Base-by-base conservation (phyloP, 345 rosid genomes). In the Toxicodendron radicans region DNA sequence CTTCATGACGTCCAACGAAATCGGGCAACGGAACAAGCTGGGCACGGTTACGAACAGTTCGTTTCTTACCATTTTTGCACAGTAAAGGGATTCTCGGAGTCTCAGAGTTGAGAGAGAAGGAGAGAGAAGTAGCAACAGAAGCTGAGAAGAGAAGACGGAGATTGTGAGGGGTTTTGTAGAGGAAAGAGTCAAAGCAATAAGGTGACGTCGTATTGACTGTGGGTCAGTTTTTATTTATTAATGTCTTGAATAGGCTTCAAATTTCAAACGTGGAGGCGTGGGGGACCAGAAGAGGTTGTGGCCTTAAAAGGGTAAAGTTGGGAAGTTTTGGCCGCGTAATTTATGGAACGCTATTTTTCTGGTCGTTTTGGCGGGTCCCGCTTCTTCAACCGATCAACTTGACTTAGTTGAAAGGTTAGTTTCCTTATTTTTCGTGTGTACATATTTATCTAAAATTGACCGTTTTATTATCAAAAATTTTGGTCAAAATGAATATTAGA, bases 1-100 rank as follows among this genome's bases (percentile, higher is more conserved):
- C 70, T 82, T 82, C 90, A 86, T 86, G 49, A 86, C 86, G 73
- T 86, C 91, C 10, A 83, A 76, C 0, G 90, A 82, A 27, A 87
- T 85, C 57, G 88, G 91, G 45, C 91, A 87, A 30, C 84, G 78
- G 84, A 87, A 87, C 35, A 83, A 61, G 64, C 75, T 80, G 54
- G 88, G 91, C 30, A 87, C 83, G 14, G 80, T 85, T 51, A 87
- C 63, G 80, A 66, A 80, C 68, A 85, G 76, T 73, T 80, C 85
- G 30, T 83, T 78, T 64, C 85, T 68, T 49, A n/a, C 82, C 85
- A 79, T 81, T 1, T 30, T 60, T 35, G 18, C 16, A 16, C n/a
- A 6, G 54, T 51, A 18, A 24, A 20, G 17, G 11, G 49, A 10
- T 16, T n/a, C 49, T 38, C 16, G n/a, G 0, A 43, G 35, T 2